Percentiles rank a stretch among this genome's conserved stretches.
Conservation (phyloP, 1,139 yeast species). For the Ogataea hybrid region DNA sequence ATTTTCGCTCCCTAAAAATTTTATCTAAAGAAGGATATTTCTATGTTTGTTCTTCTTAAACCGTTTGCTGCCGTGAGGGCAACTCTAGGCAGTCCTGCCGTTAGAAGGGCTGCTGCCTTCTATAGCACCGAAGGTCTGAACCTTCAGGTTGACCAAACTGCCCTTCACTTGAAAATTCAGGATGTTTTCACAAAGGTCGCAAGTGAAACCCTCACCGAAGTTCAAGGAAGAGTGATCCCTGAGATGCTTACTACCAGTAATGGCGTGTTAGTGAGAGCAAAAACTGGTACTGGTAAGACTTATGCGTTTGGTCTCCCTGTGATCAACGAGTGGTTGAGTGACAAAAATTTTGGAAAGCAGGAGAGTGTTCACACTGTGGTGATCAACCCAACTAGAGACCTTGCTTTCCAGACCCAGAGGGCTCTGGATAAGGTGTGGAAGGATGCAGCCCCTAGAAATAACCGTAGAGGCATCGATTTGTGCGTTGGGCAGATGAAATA, state of each 20-base stretch:
- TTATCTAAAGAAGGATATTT: not conserved
- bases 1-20: slow-evolving; percentile 4
- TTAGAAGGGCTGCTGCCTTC: too few species aligned
- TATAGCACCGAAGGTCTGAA: too few species aligned
- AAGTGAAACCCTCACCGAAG: too few species aligned
- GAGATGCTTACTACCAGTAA: slow-evolving; percentile 54
- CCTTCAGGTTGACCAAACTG: too few species aligned
- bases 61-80: not conserved
- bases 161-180: too few species aligned
- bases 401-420: slow-evolving; percentile 78
- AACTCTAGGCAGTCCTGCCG: not conserved
- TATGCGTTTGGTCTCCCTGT: slow-evolving; percentile 84
- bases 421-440: slow-evolving; percentile 52
- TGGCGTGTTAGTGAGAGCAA: slow-evolving; percentile 84
- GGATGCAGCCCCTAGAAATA: slow-evolving; percentile 11
- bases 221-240: slow-evolving; percentile 69
- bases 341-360: slow-evolving; percentile 32
- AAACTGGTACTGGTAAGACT: slow-evolving; percentile 96
- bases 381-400: slow-evolving; percentile 89
- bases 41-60: slow-evolving; percentile 1
- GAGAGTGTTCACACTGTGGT: slow-evolving; percentile 56
- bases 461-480: slow-evolving; percentile 29
- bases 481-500: slow-evolving; percentile 41
- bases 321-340: slow-evolving; percentile 51
- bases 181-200: too few species aligned